Evolutionary conservation across 129 eudicot genomes (phyloP).

Genomic region (Flaveria robusta): DNA sequence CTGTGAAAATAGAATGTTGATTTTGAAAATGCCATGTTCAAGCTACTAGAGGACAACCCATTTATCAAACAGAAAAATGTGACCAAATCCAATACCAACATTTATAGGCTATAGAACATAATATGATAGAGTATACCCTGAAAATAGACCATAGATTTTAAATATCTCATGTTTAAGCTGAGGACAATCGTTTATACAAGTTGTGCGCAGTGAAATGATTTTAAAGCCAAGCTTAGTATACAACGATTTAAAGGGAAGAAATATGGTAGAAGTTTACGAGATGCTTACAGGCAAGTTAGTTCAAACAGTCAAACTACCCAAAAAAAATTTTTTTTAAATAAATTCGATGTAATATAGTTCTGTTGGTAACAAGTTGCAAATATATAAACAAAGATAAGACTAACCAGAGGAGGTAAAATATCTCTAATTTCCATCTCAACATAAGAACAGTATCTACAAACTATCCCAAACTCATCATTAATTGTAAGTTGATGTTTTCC

Average conservation of each 20-base stretch:
- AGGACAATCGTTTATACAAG: neutral
- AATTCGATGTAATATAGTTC: neutral
- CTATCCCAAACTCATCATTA: slow-evolving; percentile 62
- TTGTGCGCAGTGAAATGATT: neutral
- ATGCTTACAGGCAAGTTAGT: no score
- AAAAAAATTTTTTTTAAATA: neutral
- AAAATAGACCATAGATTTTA: neutral
- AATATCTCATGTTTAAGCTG: neutral
- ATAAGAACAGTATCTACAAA: slow-evolving; percentile 51
- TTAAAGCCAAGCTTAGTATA: neutral
- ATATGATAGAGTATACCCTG: neutral
- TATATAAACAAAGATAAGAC: slow-evolving; percentile 20
- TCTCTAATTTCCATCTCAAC: slow-evolving; percentile 57
- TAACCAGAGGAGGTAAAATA: slow-evolving; percentile 60
- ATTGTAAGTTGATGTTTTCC: slow-evolving; percentile 48
- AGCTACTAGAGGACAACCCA: neutral
- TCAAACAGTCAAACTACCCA: neutral
- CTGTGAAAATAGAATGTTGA: neutral
- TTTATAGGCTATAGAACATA: no score
- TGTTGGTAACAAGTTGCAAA: slow-evolving; percentile 19
- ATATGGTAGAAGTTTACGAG: neutral
- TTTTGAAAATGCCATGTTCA: neutral
- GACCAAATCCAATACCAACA: no score
- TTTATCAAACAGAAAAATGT: neutral
- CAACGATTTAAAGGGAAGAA: neutral